Evolutionary conservation across 306 rosid genomes (phyloP).

Genomic region (Lotus japonicus): DNA sequence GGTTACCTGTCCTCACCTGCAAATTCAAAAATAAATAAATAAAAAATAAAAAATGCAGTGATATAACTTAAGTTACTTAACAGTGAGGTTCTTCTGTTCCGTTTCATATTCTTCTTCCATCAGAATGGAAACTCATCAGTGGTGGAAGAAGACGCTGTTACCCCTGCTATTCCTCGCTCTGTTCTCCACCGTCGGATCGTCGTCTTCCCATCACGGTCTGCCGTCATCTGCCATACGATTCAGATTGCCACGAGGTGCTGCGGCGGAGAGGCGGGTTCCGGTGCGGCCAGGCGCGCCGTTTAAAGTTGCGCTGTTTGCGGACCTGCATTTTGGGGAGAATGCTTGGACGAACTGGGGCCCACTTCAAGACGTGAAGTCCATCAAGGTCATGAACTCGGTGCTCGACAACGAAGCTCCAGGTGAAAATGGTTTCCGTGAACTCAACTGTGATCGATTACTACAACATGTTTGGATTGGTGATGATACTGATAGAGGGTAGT

Average conservation of each 20-base stretch:
- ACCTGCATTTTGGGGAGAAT: conserved; percentile 76
- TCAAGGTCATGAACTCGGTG: conserved; percentile 44
- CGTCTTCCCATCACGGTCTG: neutral
- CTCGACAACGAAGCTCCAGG: conserved; percentile 59
- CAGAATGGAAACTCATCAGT: neutral
- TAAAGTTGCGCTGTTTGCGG: conserved; percentile 62
- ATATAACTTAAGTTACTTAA: too few relatives aligned
- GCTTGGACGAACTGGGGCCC: conserved; percentile 71
- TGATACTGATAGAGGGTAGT: too few relatives aligned
- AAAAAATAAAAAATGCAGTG: too few relatives aligned
- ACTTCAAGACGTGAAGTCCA: conserved; percentile 56
- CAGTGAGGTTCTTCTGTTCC: neutral
- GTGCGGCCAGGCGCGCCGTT: conserved; percentile 34
- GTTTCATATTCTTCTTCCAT: neutral
- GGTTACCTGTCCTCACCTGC: too few relatives aligned
- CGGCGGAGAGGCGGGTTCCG: conserved; percentile 17
- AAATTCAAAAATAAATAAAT: too few relatives aligned
- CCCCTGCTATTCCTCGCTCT: conserved; percentile 6
- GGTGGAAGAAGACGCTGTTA: neutral
- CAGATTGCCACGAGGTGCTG: neutral
- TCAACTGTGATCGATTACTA: too few relatives aligned
- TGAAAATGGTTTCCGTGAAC: neutral
- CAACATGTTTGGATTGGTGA: too few relatives aligned
- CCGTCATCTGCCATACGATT: conserved; percentile 8
- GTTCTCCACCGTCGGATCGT: conserved; percentile 26